phyloP scores from a whole-genome alignment of 1,284 basidiomycete species.

The Trametes pubescens region DNA sequence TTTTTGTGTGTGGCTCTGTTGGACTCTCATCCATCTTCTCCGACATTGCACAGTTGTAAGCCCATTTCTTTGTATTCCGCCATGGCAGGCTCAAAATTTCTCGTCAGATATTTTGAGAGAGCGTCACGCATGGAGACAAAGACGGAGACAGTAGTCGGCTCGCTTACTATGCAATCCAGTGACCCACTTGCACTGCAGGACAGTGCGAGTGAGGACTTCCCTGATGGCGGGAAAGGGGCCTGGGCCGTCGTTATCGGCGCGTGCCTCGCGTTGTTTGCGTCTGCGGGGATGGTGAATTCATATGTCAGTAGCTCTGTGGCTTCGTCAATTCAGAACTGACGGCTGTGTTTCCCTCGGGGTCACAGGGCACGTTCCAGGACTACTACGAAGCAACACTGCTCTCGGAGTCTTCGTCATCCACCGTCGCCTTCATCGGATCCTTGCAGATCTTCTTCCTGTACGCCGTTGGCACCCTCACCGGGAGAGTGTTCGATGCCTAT shows the following conservation, averaged over 20 bases:
- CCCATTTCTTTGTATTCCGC: not conserved
- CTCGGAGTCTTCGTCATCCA: conserved; percentile 26
- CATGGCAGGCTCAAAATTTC: conserved; percentile 2
- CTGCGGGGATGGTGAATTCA: conserved; percentile 32
- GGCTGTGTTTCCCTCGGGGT: too few species aligned
- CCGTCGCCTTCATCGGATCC: conserved; percentile 55
- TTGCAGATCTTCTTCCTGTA: conserved; percentile 53
- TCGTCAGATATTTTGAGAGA: not conserved
- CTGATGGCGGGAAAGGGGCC: conserved; percentile 27
- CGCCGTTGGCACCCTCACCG: conserved; percentile 41
- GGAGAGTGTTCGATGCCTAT: conserved; percentile 50
- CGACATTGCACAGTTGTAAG: not conserved
- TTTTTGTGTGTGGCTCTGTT: too few species aligned
- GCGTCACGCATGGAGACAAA: conserved; percentile 3
- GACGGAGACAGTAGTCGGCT: not conserved
- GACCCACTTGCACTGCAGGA: not conserved
- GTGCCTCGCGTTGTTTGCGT: conserved; percentile 29
- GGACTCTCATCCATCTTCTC: not conserved
- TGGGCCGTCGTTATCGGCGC: conserved; percentile 32
- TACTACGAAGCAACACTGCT: conserved; percentile 32
- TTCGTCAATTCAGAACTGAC: not conserved
- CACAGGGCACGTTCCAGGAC: conserved; percentile 31
- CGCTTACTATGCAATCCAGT: not conserved
- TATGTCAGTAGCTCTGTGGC: conserved; percentile 21
- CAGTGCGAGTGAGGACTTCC: conserved; percentile 19